A percentile compares a stretch with the other conserved stretches of the same genome.
phyloP scores from a whole-genome alignment of 225 moss, liverwort and hornwort genomes.

The Takakia lepidozioides region DNA sequence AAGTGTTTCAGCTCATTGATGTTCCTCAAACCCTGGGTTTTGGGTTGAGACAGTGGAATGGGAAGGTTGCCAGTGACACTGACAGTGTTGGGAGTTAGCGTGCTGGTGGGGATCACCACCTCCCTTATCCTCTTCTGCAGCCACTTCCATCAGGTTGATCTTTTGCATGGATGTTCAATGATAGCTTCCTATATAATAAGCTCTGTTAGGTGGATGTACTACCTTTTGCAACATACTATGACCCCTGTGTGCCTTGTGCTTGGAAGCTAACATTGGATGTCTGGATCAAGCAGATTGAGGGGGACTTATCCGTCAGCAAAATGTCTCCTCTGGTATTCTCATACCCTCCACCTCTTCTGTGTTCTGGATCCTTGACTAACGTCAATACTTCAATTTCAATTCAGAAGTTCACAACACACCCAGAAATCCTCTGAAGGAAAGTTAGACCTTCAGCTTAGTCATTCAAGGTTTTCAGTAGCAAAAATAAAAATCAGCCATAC shows the following conservation, averaged over 20 bases:
- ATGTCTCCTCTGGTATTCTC: constrained; percentile 73
- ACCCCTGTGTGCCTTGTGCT: too few species aligned
- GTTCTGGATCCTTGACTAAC: too few species aligned
- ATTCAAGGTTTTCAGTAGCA: too few species aligned
- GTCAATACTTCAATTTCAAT: too few species aligned
- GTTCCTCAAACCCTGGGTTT: too few species aligned
- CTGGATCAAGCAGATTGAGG: constrained; percentile 57
- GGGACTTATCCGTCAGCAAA: constrained; percentile 67
- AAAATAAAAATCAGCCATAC: too few species aligned
- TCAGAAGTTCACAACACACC: too few species aligned
- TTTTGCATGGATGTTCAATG: too few species aligned
- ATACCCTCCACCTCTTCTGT: constrained; percentile 3
- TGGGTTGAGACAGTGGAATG: constrained; percentile 40
- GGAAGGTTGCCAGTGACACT: constrained; percentile 50
- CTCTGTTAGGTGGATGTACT: background rate
- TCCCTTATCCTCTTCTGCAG: constrained; percentile 91
- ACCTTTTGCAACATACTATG: background rate
- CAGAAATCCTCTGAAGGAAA: too few species aligned
- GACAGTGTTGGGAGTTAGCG: constrained; percentile 62
- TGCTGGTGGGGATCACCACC: constrained; percentile 85
- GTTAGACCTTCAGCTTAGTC: too few species aligned
- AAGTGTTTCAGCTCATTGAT: too few species aligned
- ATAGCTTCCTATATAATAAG: background rate
- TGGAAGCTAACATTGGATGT: constrained; percentile 1
- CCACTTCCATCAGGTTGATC: constrained; percentile 99